A percentile compares a stretch with the other conserved stretches of the same genome.
phyloP scores from a whole-genome alignment of 2,329 filamentous ascomycete species.

The Albifimbria verrucaria region DNA sequence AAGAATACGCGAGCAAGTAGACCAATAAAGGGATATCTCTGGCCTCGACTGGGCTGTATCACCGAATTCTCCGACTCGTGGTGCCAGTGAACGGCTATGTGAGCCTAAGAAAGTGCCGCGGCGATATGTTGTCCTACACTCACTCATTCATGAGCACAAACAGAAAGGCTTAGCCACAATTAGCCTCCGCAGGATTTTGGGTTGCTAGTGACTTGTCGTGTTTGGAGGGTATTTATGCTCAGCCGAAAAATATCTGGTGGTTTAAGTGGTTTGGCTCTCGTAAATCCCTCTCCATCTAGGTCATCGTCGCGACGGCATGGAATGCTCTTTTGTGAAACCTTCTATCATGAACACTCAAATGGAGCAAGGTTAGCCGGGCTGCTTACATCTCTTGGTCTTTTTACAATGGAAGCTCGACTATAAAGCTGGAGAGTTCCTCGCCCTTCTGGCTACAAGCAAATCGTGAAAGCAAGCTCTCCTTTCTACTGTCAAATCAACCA shows the following conservation, averaged over 20 bases:
- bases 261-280: neutral
- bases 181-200: neutral
- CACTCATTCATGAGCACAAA: neutral
- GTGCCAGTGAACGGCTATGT: neutral
- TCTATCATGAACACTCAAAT: neutral
- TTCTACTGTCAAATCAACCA: no score
- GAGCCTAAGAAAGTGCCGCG: neutral
- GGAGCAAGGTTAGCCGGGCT: neutral
- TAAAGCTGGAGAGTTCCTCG: no score
- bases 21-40: neutral
- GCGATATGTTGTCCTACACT: neutral
- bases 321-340: neutral
- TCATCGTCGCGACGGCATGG: no score
- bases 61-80: neutral
- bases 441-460: no score
- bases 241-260: neutral
- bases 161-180: neutral
- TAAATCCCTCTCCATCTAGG: no score
- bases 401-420: neutral
- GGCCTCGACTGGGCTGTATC: neutral
- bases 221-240: no score
- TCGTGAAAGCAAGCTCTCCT: no score
- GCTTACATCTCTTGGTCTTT: neutral
- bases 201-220: neutral
- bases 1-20: neutral